Evolutionary conservation across 768 basidiomycete species (phyloP).

Genomic region (Macrolepiota fuliginosa): DNA sequence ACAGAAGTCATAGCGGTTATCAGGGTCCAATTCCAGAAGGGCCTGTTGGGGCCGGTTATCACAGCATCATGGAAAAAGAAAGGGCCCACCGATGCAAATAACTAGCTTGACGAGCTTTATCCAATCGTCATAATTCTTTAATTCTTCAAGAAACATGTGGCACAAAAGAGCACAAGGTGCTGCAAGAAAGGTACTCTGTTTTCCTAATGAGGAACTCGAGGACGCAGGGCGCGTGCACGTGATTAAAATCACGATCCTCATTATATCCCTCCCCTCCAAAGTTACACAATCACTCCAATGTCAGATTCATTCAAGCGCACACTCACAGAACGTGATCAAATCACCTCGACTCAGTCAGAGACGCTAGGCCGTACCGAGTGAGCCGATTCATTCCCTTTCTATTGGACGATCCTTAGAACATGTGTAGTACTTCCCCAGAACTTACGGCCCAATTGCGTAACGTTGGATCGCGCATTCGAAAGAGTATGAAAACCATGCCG

Average conservation of each 20-base stretch:
- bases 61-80: background rate
- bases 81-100: background rate
- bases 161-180: background rate
- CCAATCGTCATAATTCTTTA: background rate
- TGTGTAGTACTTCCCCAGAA: conserved; percentile 42
- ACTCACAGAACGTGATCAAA: conserved; percentile 20
- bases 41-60: background rate
- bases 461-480: conserved; percentile 56
- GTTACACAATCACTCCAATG: conserved; percentile 12
- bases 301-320: conserved; percentile 25
- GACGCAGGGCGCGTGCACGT: background rate
- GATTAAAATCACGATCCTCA: background rate
- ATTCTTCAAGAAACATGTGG: background rate
- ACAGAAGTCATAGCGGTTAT: no score
- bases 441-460: conserved; percentile 53
- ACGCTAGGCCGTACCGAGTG: conserved; percentile 6
- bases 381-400: background rate
- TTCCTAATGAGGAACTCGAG: background rate
- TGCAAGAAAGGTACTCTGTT: background rate
- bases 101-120: background rate
- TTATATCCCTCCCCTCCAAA: background rate
- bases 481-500: conserved; percentile 40
- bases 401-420: background rate
- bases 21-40: background rate
- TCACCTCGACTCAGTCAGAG: background rate